Base-by-base conservation (phyloP, 1,284 basidiomycete species). In the Cryptococcus hybrid region DNA sequence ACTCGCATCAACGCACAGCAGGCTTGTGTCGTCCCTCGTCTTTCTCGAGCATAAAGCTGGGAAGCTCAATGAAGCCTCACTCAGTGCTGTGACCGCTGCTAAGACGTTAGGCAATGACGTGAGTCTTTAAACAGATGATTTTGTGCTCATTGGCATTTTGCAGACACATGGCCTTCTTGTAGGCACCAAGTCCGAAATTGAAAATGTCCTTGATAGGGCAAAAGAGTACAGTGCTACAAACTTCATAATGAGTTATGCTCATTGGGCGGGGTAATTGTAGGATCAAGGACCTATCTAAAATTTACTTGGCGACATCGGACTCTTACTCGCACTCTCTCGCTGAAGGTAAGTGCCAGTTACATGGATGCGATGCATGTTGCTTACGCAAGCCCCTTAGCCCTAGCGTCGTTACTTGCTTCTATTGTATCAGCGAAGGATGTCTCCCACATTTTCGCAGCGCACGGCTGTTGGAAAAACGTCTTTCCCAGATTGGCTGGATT, bases 61-160 rank as follows among this genome's bases (percentile, higher is more conserved):
- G 49, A 82, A 84, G 64, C 84, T 98, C 65, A 90, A 92, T 62
- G 84, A 91, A 5, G 86, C 85, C 8, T 88, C 89, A n/a, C 83
- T 96, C 57, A 90, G 88, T 38, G 94, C 95, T 40, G 79, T 98
- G 63, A 91, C 91, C 1, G 94, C 94, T 35, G 94, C 94, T 1
- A 81, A 85, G 63, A 83, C 88, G 67, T 83, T 99, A 9, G 81
- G 80, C 24, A 90, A 90, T 5, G 82, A 78, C 56, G 76, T 78
- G 56, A 68, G 75, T 59, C 9, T 12, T 9, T 13, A 9, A 30
- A 9, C 24, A 47, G 18, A n/a, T 47, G 5, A 24, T 24, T 24
- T 24, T 24, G 24, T 24, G 18, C 46, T 47, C 8, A 47, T 13
- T 6, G 38, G 37, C 4, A 3, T 37, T 8, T 24, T 24, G 24